Evolutionary conservation across 2,329 filamentous ascomycete species (phyloP).

Genomic region (Alternaria ventricosa): DNA sequence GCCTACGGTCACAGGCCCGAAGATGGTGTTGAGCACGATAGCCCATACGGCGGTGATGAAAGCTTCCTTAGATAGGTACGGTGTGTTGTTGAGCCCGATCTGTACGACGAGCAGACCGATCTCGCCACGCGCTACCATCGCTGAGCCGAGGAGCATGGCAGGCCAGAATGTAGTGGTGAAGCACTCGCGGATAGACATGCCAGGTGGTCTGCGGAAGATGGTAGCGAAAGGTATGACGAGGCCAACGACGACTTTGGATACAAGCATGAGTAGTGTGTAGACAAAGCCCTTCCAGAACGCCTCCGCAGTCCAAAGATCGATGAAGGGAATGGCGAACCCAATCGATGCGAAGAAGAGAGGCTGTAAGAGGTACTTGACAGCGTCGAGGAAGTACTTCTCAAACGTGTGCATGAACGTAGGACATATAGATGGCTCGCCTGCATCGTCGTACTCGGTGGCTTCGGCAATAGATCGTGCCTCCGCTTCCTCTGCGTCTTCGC

Average conservation of each 20-base stretch:
- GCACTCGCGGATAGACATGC: not conserved
- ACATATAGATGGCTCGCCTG: constrained; percentile 16
- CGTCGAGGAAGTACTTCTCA: constrained; percentile 54
- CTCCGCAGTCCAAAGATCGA: constrained; percentile 34
- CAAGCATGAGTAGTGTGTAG: constrained; percentile 36
- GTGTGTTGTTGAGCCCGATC: not conserved
- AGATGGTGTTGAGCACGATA: constrained; percentile 28
- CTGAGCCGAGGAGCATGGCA: not conserved
- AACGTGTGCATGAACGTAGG: constrained; percentile 39
- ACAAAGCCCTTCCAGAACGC: constrained; percentile 34
- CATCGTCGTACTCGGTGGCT: not conserved
- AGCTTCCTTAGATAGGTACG: constrained; percentile 27
- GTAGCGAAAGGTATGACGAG: not conserved
- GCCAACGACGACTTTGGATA: constrained; percentile 17
- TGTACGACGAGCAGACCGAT: not conserved
- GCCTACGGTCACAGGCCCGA: constrained; percentile 28
- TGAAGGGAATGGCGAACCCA: constrained; percentile 36
- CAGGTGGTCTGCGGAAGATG: not conserved
- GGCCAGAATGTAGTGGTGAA: not conserved
- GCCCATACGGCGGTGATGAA: constrained; percentile 36
- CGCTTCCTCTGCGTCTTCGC: constrained; percentile 30
- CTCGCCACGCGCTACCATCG: not conserved
- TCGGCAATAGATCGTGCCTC: constrained; percentile 12
- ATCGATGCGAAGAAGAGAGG: constrained; percentile 41
- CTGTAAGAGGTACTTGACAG: constrained; percentile 47